Evolutionary conservation across 2,329 filamentous ascomycete genomes (phyloP).

Genomic region (Neospermospora avenae): DNA sequence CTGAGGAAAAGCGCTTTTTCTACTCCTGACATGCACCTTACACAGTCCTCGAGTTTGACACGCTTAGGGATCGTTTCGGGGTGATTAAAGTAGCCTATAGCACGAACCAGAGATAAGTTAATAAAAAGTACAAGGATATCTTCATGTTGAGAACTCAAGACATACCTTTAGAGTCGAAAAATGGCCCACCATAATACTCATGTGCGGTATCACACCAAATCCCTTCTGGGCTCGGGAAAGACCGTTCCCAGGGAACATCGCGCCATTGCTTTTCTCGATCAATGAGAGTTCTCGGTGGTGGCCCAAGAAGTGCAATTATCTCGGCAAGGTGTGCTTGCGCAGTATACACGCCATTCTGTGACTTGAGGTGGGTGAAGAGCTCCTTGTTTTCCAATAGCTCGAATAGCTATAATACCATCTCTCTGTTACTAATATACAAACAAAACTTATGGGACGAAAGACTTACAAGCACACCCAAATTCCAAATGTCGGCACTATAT

Average conservation of each 20-base stretch:
- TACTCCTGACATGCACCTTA: constrained; percentile 7
- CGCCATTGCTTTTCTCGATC: constrained; percentile 5
- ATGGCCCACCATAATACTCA: constrained; percentile 11
- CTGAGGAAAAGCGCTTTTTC: constrained; percentile 8
- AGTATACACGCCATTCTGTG: constrained; percentile 15
- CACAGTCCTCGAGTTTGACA: constrained; percentile 5
- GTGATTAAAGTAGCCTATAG: not conserved
- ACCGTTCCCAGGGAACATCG: constrained; percentile 2
- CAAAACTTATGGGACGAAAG: not conserved
- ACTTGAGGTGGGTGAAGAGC: constrained; percentile 18
- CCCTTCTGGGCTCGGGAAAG: not conserved
- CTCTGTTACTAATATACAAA: constrained; percentile 2
- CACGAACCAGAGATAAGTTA: not conserved
- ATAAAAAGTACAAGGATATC: not conserved
- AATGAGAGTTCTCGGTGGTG: constrained; percentile 16
- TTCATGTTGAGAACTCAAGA: too few relatives aligned
- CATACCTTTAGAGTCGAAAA: constrained; percentile 10
- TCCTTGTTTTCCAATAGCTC: constrained; percentile 23
- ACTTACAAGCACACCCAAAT: constrained; percentile 35
- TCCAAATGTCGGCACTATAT: constrained; percentile 38
- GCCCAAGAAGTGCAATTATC: constrained; percentile 22
- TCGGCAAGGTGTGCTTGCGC: constrained; percentile 22
- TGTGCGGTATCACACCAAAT: constrained; percentile 6
- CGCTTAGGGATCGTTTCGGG: not conserved
- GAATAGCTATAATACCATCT: constrained; percentile 16